Evolutionary conservation across 2,329 filamentous ascomycete genomes (phyloP), one percentile per base, ranked within the genome.

Genomic region (Sporothrix curviconia): DNA sequence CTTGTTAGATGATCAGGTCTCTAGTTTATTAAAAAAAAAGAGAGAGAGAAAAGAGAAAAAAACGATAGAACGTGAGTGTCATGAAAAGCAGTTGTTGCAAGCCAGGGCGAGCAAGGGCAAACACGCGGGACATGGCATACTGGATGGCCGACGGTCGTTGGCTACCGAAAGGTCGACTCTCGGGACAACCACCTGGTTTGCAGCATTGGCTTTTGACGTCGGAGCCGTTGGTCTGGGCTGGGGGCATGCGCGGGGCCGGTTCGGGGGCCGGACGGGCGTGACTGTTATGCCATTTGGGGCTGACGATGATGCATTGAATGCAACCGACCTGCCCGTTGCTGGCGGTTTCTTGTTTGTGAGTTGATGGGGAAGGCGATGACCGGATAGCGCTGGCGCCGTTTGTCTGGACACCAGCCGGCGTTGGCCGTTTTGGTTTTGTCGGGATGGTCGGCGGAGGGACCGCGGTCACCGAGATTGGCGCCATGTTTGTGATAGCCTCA

Each of bases 361-460:
- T n/a, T 63, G 76, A 81, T 5, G 80, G 79, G 4, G 81, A 82
- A 1, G 84, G 78, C 2, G 83, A 86, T 4, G 83, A 80, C 59
- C 81, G 78, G 1, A 80, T 78, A 24, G 81, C 72, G 62, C 75
- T 74, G 59, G 75, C 72, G 34, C 84, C 83, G 70, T 87, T 88
- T 60, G 83, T 80, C 68, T 87, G 85, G 58, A 87, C 81, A 44
- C 83, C 80, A 47, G 85, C 78, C 37, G 84, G 83, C 54, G 81
- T 75, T 60, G 84, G 84, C 36, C 86, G 84, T 73, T 90, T 90
- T 62, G 82, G 79, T 72, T 90, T 90, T 63, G 69, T 70, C 63
- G 71, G 66, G 64, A 70, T 73, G 67, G 72, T 71, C 19, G 68
- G 66, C 59, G 74, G 74, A 64, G 73, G 73, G 53, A 71, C 62